Conservation (phyloP, 352 stramenopile genomes). For the Phytophthora crassamura region DNA sequence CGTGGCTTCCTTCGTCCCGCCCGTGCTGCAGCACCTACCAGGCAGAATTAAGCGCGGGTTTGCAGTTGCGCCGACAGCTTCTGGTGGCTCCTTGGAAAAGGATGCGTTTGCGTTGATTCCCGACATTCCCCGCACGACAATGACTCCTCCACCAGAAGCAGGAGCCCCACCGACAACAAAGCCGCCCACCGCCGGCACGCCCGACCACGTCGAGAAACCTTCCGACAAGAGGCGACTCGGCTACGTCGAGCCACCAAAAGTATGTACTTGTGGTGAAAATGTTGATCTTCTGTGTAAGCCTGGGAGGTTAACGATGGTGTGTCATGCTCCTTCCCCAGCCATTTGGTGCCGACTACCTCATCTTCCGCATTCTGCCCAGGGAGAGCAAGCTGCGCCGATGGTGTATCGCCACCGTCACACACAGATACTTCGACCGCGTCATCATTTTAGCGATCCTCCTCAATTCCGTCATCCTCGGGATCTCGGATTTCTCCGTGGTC, state of each 20-base stretch:
- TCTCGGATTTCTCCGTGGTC: slow-evolving; percentile 86
- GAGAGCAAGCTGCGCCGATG: slow-evolving; percentile 54
- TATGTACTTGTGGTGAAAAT: background rate
- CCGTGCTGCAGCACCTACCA: slow-evolving; percentile 26
- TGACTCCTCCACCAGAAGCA: slow-evolving; percentile 42
- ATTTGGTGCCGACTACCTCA: slow-evolving; percentile 56
- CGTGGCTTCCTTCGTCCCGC: slow-evolving; percentile 20
- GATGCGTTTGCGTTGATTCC: slow-evolving; percentile 48
- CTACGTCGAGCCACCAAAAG: slow-evolving; percentile 24
- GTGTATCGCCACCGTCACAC: slow-evolving; percentile 58
- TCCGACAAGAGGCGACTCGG: slow-evolving; percentile 30
- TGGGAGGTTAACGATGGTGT: background rate
- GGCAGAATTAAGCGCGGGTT: slow-evolving; percentile 46
- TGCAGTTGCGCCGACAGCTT: slow-evolving; percentile 40
- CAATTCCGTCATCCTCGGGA: slow-evolving; percentile 89
- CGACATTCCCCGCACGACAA: slow-evolving; percentile 35
- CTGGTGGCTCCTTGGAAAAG: slow-evolving; percentile 45
- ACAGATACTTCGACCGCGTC: slow-evolving; percentile 82
- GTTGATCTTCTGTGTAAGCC: background rate
- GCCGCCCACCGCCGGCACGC: background rate
- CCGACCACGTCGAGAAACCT: slow-evolving; percentile 14
- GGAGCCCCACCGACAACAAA: slow-evolving; percentile 16
- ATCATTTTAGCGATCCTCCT: slow-evolving; percentile 88
- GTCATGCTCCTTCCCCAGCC: slow-evolving; percentile 31
- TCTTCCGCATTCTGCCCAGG: slow-evolving; percentile 52